Conservation (phyloP, 108 stramenopile genomes). For the Cylindrotheca fusiformis region DNA sequence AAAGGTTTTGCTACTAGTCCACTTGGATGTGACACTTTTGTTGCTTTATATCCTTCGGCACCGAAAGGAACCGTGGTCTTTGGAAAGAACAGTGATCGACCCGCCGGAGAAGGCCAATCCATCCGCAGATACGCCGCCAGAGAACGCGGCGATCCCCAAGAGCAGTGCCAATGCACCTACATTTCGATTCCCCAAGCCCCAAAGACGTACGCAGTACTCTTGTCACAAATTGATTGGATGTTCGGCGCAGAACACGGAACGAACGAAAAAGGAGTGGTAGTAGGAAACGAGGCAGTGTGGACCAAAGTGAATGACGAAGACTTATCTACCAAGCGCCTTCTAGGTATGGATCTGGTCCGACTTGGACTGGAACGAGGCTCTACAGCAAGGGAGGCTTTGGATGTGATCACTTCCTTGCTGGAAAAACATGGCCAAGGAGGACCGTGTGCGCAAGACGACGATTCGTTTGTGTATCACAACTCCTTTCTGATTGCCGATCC, state of each 20-base stretch:
- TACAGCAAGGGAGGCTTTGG: constrained; percentile 33
- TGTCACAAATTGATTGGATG: constrained; percentile 63
- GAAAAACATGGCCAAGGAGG: constrained; percentile 62
- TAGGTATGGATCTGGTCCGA: constrained; percentile 63
- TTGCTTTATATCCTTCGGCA: constrained; percentile 31
- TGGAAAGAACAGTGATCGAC: constrained; percentile 66
- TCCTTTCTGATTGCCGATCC: constrained; percentile 56
- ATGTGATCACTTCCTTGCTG: constrained; percentile 40
- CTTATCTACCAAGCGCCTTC: constrained; percentile 6
- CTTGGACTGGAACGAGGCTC: constrained; percentile 50
- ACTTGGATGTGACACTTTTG: constrained; percentile 40
- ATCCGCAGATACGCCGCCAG: constrained; percentile 28
- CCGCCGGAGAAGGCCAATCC: constrained; percentile 44
- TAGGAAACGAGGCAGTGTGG: constrained; percentile 60
- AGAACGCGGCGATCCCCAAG: not conserved
- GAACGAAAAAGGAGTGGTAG: constrained; percentile 55
- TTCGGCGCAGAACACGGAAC: constrained; percentile 57
- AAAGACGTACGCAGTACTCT: constrained; percentile 37
- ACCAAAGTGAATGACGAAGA: constrained; percentile 16
- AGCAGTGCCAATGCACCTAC: constrained; percentile 42
- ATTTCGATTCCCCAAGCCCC: constrained; percentile 45
- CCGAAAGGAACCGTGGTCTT: constrained; percentile 26
- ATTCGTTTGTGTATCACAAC: constrained; percentile 51
- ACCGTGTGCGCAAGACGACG: constrained; percentile 57
- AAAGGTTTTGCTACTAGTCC: too few relatives aligned